Conservation (phyloP, 345 rosid genomes). For the Firmiana major region DNA sequence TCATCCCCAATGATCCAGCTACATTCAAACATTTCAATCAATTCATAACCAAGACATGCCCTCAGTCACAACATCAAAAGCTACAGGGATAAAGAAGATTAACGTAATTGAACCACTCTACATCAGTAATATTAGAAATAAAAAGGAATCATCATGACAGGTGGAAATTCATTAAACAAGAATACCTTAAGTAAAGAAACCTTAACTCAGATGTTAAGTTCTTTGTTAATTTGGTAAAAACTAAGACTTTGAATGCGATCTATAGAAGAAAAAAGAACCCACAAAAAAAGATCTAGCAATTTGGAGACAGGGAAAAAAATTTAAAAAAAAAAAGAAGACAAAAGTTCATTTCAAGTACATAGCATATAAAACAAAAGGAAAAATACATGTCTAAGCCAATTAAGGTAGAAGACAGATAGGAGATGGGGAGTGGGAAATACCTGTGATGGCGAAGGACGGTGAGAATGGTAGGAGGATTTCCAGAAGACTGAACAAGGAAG, state of each 20-base stretch:
- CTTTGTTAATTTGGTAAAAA: not conserved
- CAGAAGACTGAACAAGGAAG: not conserved
- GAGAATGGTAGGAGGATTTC: not conserved
- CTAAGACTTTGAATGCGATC: not conserved
- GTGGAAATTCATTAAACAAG: not conserved
- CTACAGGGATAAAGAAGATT: not conserved
- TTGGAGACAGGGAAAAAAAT: not conserved
- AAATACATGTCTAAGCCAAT: not conserved
- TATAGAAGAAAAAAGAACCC: slow-evolving; percentile 15
- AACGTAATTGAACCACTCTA: not conserved
- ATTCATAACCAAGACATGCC: not conserved
- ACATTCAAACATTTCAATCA: not conserved
- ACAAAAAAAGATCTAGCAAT: not conserved
- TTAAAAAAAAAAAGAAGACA: not conserved
- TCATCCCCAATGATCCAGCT: slow-evolving; percentile 6
- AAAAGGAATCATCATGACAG: not conserved
- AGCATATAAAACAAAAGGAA: not conserved
- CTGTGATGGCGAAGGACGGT: not conserved
- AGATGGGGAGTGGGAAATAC: not conserved
- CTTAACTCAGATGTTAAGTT: not conserved
- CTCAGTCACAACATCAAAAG: not conserved
- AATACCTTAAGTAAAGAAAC: not conserved
- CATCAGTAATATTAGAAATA: not conserved
- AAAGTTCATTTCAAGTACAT: not conserved
- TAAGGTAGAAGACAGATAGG: not conserved